phyloP scores from a whole-genome alignment of 208 protist genomes.

The Acanthamoeba sp. region DNA sequence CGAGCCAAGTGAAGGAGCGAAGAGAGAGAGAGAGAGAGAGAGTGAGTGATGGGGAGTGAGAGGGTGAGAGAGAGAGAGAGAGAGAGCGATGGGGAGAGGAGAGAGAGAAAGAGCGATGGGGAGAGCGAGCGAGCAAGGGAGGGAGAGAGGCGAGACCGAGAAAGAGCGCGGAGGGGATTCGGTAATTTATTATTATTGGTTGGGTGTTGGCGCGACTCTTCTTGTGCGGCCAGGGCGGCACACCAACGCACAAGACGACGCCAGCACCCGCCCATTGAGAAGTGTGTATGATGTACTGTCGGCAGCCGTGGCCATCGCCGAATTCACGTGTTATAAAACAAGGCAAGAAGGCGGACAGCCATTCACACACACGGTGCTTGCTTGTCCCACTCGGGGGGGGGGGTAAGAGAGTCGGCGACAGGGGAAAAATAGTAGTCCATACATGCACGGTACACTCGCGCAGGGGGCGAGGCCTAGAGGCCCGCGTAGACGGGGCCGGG shows the following conservation, averaged over 20 bases:
- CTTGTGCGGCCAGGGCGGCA: conserved; percentile 11
- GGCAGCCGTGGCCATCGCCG: too few relatives aligned
- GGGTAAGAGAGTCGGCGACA: too few relatives aligned
- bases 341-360: too few relatives aligned
- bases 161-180: background rate
- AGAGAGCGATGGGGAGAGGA: background rate
- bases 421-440: too few relatives aligned
- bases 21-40: background rate
- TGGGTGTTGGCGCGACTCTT: background rate
- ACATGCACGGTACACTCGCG: too few relatives aligned
- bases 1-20: background rate
- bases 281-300: too few relatives aligned
- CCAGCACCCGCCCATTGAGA: too few relatives aligned
- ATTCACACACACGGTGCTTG: too few relatives aligned
- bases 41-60: background rate
- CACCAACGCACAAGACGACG: background rate
- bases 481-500: conserved; percentile 44
- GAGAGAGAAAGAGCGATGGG: background rate
- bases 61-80: background rate
- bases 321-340: too few relatives aligned
- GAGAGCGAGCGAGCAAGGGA: background rate
- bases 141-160: background rate
- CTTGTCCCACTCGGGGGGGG: too few relatives aligned
- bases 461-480: background rate
- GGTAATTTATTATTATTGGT: background rate